Evolutionary conservation across 192 early-diverging fungal species (phyloP).

Genomic region (Cladochytrium replicatum): DNA sequence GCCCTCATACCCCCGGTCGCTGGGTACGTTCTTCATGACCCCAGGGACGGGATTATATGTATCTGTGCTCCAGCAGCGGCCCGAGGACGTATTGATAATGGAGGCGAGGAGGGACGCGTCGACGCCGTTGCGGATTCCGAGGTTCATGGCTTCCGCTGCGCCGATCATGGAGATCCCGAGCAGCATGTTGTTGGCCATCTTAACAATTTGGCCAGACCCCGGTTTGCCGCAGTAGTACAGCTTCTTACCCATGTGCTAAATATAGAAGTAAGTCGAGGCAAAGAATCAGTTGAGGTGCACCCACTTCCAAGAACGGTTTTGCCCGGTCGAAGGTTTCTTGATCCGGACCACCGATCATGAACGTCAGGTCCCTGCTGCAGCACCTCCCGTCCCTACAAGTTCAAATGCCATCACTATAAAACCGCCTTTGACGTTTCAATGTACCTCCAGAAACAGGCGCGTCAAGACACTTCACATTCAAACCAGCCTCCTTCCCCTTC

Average conservation of each 20-base stretch:
- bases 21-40: slow-evolving; percentile 66
- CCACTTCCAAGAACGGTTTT: slow-evolving; percentile 31
- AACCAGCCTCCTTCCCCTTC: slow-evolving; percentile 39
- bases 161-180: slow-evolving; percentile 92
- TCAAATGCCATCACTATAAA: background rate
- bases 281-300: no score
- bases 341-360: slow-evolving; percentile 82
- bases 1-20: slow-evolving; percentile 69
- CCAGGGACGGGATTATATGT: slow-evolving; percentile 85
- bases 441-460: slow-evolving; percentile 91
- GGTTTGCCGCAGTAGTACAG: slow-evolving; percentile 73
- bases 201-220: slow-evolving; percentile 85
- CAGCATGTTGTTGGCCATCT: slow-evolving; percentile 97
- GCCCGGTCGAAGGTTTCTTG: slow-evolving; percentile 49
- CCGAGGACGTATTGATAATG: slow-evolving; percentile 84
- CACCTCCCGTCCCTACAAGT: slow-evolving; percentile 63
- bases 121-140: slow-evolving; percentile 80
- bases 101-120: slow-evolving; percentile 71
- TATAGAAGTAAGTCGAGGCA: background rate
- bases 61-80: slow-evolving; percentile 88
- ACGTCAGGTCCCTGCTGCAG: slow-evolving; percentile 85
- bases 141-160: slow-evolving; percentile 82
- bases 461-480: slow-evolving; percentile 49
- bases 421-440: background rate
- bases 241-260: slow-evolving; percentile 79